A percentile compares a stretch with the other conserved stretches of the same genome.
Evolutionary conservation across 129 eudicot species (phyloP).

Genomic region (Helichrysum umbraculigerum): DNA sequence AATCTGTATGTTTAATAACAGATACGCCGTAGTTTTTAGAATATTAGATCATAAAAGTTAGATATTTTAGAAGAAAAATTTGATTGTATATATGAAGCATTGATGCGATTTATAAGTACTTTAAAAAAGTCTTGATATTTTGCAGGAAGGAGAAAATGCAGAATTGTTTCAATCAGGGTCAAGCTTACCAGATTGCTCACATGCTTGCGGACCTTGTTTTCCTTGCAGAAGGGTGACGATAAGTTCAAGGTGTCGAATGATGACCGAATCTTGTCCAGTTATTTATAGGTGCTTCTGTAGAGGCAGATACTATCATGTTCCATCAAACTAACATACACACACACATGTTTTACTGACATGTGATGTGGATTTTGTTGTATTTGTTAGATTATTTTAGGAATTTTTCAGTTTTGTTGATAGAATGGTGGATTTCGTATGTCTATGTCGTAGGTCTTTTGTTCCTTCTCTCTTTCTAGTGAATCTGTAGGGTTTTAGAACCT

Average conservation of each 20-base stretch:
- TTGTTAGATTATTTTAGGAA: neutral
- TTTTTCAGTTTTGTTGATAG: neutral
- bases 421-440: neutral
- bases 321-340: slow-evolving; percentile 46
- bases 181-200: slow-evolving; percentile 81
- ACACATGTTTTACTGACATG: neutral
- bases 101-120: neutral
- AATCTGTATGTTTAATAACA: neutral
- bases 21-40: neutral
- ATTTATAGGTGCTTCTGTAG: slow-evolving; percentile 74
- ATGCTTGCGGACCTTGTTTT: slow-evolving; percentile 85
- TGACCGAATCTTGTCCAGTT: slow-evolving; percentile 77
- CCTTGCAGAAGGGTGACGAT: slow-evolving; percentile 87
- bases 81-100: neutral
- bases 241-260: slow-evolving; percentile 54
- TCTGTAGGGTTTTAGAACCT: neutral
- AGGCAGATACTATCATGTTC: slow-evolving; percentile 86
- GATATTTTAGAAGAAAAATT: neutral
- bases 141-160: slow-evolving; percentile 42
- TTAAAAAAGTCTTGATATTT: neutral
- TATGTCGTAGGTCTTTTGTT: neutral
- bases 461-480: neutral
- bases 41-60: neutral
- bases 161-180: slow-evolving; percentile 75
- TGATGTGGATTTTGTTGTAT: neutral